Evolutionary conservation across 2,329 filamentous ascomycete species (phyloP).

Genomic region (Diaporthe citrichinensis): DNA sequence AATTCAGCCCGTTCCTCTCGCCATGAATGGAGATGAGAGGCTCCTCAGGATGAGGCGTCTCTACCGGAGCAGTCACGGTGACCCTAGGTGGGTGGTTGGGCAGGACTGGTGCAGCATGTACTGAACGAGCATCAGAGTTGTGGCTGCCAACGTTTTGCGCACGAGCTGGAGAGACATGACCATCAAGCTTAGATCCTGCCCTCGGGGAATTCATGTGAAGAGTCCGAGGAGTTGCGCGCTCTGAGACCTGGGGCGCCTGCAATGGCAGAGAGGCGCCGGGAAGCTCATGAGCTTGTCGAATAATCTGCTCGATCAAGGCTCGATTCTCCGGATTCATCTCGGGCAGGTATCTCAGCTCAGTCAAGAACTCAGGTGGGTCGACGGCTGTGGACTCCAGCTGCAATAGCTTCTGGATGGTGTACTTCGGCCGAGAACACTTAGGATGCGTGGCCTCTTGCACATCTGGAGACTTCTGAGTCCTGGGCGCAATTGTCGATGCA

Average conservation of each 20-base stretch:
- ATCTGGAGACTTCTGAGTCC: not conserved
- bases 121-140: not conserved
- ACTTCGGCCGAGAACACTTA: not conserved
- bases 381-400: not conserved
- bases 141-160: too few relatives aligned
- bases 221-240: too few relatives aligned
- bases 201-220: not conserved
- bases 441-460: not conserved
- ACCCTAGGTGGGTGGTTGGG: not conserved
- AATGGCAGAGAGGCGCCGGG: not conserved
- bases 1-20: constrained; percentile 15
- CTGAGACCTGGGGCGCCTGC: not conserved
- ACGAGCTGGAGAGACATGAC: not conserved
- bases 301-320: not conserved
- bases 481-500: not conserved
- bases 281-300: not conserved
- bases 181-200: not conserved
- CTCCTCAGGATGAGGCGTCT: not conserved
- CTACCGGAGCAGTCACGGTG: not conserved
- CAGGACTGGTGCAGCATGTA: not conserved
- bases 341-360: constrained; percentile 9
- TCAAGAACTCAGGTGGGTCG: not conserved
- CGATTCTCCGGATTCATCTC: not conserved
- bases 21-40: not conserved
- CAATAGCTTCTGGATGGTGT: constrained; percentile 18